phyloP scores from a whole-genome alignment of 345 rosid genomes.

The Brassica carinata region DNA sequence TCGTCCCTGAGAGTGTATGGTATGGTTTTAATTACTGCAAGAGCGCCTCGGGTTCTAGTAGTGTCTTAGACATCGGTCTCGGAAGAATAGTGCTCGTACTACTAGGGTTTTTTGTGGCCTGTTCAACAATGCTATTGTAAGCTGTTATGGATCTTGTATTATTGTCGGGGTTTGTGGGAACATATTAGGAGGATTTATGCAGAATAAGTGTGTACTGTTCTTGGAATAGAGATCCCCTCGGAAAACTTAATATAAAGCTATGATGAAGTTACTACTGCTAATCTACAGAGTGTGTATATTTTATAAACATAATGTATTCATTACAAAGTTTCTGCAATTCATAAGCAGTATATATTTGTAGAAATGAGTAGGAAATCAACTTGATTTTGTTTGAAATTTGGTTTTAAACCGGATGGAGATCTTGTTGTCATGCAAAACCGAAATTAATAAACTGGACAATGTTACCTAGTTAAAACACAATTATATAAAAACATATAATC shows the following conservation, averaged over 20 bases:
- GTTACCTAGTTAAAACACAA: too few relatives aligned
- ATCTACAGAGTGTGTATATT: conserved; percentile 16
- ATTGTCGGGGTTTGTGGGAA: too few relatives aligned
- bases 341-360: neutral
- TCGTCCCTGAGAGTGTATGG: conserved; percentile 67
- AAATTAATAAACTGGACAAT: neutral
- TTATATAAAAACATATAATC: too few relatives aligned
- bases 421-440: neutral
- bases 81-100: neutral
- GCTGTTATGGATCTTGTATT: too few relatives aligned
- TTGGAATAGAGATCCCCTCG: too few relatives aligned
- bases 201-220: too few relatives aligned
- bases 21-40: conserved; percentile 73
- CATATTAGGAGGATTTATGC: too few relatives aligned
- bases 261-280: conserved; percentile 20
- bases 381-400: neutral
- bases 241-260: neutral
- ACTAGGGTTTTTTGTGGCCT: too few relatives aligned
- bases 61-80: neutral
- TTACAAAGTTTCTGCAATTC: neutral
- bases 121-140: too few relatives aligned
- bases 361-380: neutral
- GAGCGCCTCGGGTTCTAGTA: conserved; percentile 43
- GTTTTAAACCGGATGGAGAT: neutral
- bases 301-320: neutral